Evolutionary conservation across 805 yeast genomes (phyloP).

Genomic region (Grigorovia transvaalensis): DNA sequence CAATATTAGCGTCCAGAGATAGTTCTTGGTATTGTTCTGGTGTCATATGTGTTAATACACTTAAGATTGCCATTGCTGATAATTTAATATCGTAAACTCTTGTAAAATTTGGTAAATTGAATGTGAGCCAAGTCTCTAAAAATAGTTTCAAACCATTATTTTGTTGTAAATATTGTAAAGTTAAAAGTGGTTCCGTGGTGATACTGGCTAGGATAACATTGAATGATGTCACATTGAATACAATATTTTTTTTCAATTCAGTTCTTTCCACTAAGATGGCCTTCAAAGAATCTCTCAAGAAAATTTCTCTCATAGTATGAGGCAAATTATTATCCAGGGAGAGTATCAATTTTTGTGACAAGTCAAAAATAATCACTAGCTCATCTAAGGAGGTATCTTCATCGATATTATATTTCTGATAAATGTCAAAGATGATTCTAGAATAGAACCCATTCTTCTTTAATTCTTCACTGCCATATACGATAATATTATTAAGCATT

Average conservation of each 20-base stretch:
- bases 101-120: constrained; percentile 38
- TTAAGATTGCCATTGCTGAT: constrained; percentile 55
- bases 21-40: constrained; percentile 24
- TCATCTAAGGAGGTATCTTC: constrained; percentile 51
- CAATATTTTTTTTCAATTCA: constrained; percentile 17
- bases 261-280: constrained; percentile 20
- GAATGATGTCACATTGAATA: constrained; percentile 27
- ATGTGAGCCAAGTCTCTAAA: constrained; percentile 35
- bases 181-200: constrained; percentile 45
- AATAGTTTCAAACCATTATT: constrained; percentile 37
- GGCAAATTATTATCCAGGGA: constrained; percentile 40
- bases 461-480: constrained; percentile 45
- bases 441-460: constrained; percentile 38
- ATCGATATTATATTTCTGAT: constrained; percentile 31
- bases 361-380: constrained; percentile 45
- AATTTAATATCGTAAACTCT: constrained; percentile 78
- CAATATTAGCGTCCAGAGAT: constrained; percentile 27
- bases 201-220: constrained; percentile 58
- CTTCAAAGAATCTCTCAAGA: constrained; percentile 37
- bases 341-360: constrained; percentile 55
- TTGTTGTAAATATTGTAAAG: constrained; percentile 42
- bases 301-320: constrained; percentile 35
- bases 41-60: constrained; percentile 30
- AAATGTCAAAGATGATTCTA: constrained; percentile 41
- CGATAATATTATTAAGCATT: constrained; percentile 62